phyloP scores from a whole-genome alignment of 2,329 filamentous ascomycete species.

The Aspergillus spinulosporus region DNA sequence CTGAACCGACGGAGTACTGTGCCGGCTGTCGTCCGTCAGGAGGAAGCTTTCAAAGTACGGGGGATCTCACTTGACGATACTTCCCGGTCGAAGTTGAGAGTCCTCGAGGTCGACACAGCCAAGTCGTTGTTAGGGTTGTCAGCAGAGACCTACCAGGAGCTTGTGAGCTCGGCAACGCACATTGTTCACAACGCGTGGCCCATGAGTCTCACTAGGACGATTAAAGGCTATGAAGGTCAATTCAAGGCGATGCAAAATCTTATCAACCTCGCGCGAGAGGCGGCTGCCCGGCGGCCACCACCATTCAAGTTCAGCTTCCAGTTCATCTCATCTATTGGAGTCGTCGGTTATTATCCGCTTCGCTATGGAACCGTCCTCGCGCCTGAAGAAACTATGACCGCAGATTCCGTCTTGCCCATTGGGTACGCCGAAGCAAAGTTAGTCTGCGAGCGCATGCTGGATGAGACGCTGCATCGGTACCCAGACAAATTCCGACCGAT shows the following conservation, averaged over 20 bases:
- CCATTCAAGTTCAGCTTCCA: slow-evolving; percentile 34
- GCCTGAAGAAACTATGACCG: slow-evolving; percentile 49
- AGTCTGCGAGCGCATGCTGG: slow-evolving; percentile 53
- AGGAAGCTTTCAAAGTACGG: slow-evolving; percentile 30
- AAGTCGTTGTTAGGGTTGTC: slow-evolving; percentile 50
- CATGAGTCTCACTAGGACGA: slow-evolving; percentile 26
- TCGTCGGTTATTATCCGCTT: slow-evolving; percentile 32
- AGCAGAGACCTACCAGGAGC: slow-evolving; percentile 36
- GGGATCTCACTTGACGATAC: slow-evolving; percentile 25
- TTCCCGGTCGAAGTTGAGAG: slow-evolving; percentile 41
- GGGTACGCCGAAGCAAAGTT: slow-evolving; percentile 58
- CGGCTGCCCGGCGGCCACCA: neutral
- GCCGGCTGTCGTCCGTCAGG: slow-evolving; percentile 32
- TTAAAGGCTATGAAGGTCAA: slow-evolving; percentile 24
- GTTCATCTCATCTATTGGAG: slow-evolving; percentile 45
- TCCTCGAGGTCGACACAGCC: slow-evolving; percentile 55
- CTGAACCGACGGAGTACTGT: slow-evolving; percentile 45
- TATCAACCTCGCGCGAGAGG: slow-evolving; percentile 24
- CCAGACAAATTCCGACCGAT: slow-evolving; percentile 47
- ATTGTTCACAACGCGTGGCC: slow-evolving; percentile 41
- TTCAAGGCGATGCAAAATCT: slow-evolving; percentile 53
- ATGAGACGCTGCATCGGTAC: slow-evolving; percentile 48
- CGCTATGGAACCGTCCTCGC: slow-evolving; percentile 34
- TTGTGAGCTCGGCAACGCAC: slow-evolving; percentile 47
- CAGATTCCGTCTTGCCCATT: slow-evolving; percentile 22